These are phyloP conservation scores for Xylaria telfairii DNA, from an alignment of 495 filamentous ascomycete genomes.

Conservation along the genomic window DNA sequence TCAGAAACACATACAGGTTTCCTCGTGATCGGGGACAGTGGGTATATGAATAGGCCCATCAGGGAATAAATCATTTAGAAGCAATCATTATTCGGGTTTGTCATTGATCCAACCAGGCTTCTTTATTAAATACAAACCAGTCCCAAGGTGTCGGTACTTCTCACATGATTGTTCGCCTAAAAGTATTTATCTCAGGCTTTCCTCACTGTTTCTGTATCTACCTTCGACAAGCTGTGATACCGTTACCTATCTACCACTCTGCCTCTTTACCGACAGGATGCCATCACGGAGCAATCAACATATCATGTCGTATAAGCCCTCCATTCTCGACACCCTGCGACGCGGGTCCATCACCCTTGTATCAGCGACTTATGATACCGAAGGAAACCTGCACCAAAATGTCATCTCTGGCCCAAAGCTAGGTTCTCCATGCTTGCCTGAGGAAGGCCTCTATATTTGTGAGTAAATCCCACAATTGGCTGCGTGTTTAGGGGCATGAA, in stretches of 20 bases:
- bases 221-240: background rate
- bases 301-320: background rate
- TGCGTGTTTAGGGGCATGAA: background rate
- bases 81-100: background rate
- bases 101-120: background rate
- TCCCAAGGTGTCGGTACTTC: background rate
- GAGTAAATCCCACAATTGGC: background rate
- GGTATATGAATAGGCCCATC: background rate
- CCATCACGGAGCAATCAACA: background rate
- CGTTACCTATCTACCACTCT: background rate
- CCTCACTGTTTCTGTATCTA: background rate
- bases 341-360: constrained; percentile 23
- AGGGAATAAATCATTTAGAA: background rate
- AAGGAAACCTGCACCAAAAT: constrained; percentile 21
- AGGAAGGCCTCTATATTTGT: constrained; percentile 33
- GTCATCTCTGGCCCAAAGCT: constrained; percentile 19
- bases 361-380: constrained; percentile 1
- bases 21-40: background rate
- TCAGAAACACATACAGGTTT: background rate
- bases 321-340: constrained; percentile 21
- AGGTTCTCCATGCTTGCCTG: constrained; percentile 12
- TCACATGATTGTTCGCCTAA: background rate
- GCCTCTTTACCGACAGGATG: background rate
- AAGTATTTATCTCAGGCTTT: background rate
- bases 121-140: background rate